Evolutionary conservation across 2,329 filamentous ascomycete genomes (phyloP).

Genomic region (Helotiales sp.): DNA sequence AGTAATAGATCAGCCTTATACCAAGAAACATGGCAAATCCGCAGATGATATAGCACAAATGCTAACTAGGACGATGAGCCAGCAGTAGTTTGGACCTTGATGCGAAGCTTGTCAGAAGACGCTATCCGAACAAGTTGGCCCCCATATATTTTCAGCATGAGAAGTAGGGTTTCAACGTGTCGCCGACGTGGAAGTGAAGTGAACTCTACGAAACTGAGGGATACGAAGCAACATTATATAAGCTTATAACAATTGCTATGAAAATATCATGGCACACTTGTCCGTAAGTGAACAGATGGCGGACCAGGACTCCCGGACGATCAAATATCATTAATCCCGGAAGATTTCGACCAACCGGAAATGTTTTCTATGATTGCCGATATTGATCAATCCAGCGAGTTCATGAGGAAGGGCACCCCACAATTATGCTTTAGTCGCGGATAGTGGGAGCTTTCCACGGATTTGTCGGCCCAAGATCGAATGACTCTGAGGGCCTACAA

Average conservation of each 20-base stretch:
- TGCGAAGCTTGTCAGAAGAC: not conserved
- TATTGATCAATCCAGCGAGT: not conserved
- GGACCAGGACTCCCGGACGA: not conserved
- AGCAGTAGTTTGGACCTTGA: not conserved
- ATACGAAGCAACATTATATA: not conserved
- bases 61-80: not conserved
- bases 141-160: not conserved
- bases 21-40: not conserved
- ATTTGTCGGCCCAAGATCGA: no score
- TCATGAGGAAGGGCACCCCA: not conserved
- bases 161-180: not conserved
- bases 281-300: not conserved
- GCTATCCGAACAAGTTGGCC: not conserved
- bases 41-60: not conserved
- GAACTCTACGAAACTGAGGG: no score
- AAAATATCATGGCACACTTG: not conserved
- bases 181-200: not conserved
- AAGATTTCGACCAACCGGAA: not conserved
- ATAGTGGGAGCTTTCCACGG: no score
- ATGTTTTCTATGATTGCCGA: not conserved
- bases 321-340: not conserved
- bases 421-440: not conserved
- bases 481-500: no score
- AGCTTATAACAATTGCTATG: not conserved
- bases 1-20: not conserved